A percentile compares a stretch with the other conserved stretches of the same genome.
Evolutionary conservation across 805 yeast genomes (phyloP).

Genomic region (Saturnispora bothae): DNA sequence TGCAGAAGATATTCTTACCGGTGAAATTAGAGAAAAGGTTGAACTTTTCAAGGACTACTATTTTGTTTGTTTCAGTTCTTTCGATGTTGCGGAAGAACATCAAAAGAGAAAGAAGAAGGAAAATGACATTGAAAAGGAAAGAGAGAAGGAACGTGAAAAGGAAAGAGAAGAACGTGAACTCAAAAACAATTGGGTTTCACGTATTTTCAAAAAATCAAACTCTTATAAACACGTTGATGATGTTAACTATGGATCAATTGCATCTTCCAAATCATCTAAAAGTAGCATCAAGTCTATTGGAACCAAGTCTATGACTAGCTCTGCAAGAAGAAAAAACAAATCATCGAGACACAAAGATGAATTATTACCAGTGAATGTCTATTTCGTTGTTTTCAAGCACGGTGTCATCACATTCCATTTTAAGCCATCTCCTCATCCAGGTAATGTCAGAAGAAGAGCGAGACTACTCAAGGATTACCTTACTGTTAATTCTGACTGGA

Average conservation of each 20-base stretch:
- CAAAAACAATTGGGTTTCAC: conserved; percentile 10
- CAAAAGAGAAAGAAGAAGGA: conserved; percentile 27
- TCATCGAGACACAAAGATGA: conserved; percentile 34
- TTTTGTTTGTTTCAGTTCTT: conserved; percentile 79
- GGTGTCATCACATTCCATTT: conserved; percentile 92
- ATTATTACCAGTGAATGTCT: conserved; percentile 82
- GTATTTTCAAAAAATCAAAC: neutral
- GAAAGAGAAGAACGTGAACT: conserved; percentile 8
- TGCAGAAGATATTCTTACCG: conserved; percentile 86
- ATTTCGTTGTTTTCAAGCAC: conserved; percentile 80
- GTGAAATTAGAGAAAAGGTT: conserved; percentile 92
- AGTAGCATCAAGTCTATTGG: conserved; percentile 4
- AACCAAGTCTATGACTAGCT: conserved; percentile 6
- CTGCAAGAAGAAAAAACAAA: conserved; percentile 3
- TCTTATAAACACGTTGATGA: neutral
- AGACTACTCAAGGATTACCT: conserved; percentile 78
- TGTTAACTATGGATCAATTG: conserved; percentile 2
- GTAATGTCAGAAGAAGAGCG: conserved; percentile 89
- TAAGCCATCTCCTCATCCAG: conserved; percentile 91
- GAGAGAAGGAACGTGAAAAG: conserved; percentile 14
- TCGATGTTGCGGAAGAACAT: conserved; percentile 71
- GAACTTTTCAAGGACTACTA: conserved; percentile 87
- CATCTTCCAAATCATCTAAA: neutral
- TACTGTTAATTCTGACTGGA: conserved; percentile 91
- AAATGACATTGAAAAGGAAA: conserved; percentile 16